A percentile compares a stretch with the other conserved stretches of the same genome.
phyloP scores from a whole-genome alignment of 2,329 filamentous ascomycete species.

The Sclerotiophoma versabilis region DNA sequence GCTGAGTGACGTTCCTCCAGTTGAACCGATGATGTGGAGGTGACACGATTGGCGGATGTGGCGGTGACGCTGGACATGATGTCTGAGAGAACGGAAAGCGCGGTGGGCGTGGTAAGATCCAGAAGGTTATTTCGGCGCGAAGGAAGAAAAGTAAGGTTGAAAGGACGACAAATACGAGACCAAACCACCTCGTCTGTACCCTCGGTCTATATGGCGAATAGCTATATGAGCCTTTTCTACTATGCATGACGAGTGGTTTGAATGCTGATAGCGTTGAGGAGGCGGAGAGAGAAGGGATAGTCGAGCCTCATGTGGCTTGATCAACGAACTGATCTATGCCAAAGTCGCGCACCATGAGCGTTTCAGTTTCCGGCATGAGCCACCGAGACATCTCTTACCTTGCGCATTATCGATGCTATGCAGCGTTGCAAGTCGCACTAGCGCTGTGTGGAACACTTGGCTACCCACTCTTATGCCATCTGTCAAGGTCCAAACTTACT shows the following conservation, averaged over 20 bases:
- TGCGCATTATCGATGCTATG: neutral
- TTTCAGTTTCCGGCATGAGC: slow-evolving; percentile 13
- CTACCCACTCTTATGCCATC: slow-evolving; percentile 1
- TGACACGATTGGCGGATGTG: slow-evolving; percentile 17
- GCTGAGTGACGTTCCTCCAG: slow-evolving; percentile 24
- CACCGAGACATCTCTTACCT: slow-evolving; percentile 1
- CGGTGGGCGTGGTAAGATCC: slow-evolving; percentile 18
- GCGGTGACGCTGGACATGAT: slow-evolving; percentile 24
- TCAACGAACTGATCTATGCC: neutral
- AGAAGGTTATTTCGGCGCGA: slow-evolving; percentile 3
- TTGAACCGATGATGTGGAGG: slow-evolving; percentile 15
- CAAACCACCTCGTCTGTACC: slow-evolving; percentile 23
- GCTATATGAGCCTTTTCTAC: slow-evolving; percentile 19
- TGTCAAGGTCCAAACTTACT: neutral
- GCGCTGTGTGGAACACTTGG: slow-evolving; percentile 12
- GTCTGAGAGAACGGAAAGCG: slow-evolving; percentile 17
- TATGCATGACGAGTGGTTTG: slow-evolving; percentile 12
- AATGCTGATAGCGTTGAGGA: neutral
- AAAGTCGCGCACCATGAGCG: slow-evolving; percentile 5
- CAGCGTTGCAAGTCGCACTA: slow-evolving; percentile 17
- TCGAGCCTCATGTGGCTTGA: slow-evolving; percentile 8
- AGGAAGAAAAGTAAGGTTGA: slow-evolving; percentile 19
- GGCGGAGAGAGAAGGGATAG: neutral
- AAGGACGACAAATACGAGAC: slow-evolving; percentile 20
- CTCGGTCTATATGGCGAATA: slow-evolving; percentile 15